phyloP scores from a whole-genome alignment of 2,329 filamentous ascomycete genomes.

The Blastomyces emzantsi region DNA sequence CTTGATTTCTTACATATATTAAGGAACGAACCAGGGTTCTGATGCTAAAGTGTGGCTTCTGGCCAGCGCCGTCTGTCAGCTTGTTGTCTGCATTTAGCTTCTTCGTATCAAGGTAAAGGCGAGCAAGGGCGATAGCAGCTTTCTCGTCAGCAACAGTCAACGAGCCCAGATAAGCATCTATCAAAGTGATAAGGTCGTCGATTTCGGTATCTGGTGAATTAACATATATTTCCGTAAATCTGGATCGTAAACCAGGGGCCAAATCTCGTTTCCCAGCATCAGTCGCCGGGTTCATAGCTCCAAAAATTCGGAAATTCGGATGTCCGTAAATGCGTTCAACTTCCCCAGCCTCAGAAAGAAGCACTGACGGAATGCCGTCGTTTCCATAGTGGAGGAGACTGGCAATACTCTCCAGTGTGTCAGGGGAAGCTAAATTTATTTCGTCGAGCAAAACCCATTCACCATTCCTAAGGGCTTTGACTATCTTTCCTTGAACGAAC shows the following conservation, averaged over 20 bases:
- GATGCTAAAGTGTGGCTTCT: conserved; percentile 94
- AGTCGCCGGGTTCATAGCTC: conserved; percentile 97
- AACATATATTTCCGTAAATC: conserved; percentile 95
- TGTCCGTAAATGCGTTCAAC: conserved; percentile 85
- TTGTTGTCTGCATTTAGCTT: conserved; percentile 68
- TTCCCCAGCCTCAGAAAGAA: conserved; percentile 88
- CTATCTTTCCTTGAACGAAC: conserved; percentile 91
- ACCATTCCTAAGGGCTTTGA: conserved; percentile 90
- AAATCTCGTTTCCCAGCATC: conserved; percentile 95
- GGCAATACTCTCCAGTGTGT: conserved; percentile 87
- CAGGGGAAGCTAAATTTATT: conserved; percentile 90
- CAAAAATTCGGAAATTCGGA: conserved; percentile 90
- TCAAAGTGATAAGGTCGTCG: conserved; percentile 78
- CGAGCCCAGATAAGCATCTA: conserved; percentile 75
- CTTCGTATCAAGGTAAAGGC: conserved; percentile 83
- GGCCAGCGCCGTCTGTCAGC: conserved; percentile 88
- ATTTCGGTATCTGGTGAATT: conserved; percentile 78
- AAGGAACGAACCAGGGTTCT: conserved; percentile 85
- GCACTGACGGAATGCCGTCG: conserved; percentile 64
- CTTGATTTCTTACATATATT: conserved; percentile 77
- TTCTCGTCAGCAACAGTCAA: conserved; percentile 62
- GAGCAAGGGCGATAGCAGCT: conserved; percentile 69
- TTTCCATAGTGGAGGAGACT: conserved; percentile 71
- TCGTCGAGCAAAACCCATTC: conserved; percentile 97
- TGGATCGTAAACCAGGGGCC: conserved; percentile 74